Conservation (phyloP, 2,329 filamentous ascomycete genomes). For the Pseudogymnoascus sp. region DNA sequence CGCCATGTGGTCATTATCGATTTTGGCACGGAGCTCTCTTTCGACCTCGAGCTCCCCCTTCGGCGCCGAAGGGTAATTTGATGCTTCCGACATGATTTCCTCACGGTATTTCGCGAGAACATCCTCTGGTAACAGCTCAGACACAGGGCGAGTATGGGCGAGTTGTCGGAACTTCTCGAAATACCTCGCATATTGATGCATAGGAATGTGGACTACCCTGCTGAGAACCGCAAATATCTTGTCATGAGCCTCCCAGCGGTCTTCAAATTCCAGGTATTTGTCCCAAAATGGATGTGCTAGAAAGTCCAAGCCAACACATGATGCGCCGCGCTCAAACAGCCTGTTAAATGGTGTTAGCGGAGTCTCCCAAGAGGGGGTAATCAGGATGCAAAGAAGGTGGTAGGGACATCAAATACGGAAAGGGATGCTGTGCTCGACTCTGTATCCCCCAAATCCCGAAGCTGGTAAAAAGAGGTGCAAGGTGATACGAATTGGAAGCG, state of each 20-base stretch:
- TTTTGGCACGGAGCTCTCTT: constrained; percentile 67
- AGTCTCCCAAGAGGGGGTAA: constrained; percentile 9
- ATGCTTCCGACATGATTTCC: constrained; percentile 61
- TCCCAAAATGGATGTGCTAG: constrained; percentile 96
- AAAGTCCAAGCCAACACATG: constrained; percentile 83
- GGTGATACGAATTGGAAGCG: constrained; percentile 34
- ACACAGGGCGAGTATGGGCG: constrained; percentile 61
- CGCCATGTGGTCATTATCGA: constrained; percentile 74
- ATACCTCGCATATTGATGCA: constrained; percentile 93
- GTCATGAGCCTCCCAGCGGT: constrained; percentile 74
- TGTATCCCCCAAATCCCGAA: constrained; percentile 40
- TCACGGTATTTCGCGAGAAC: constrained; percentile 58
- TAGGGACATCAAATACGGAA: constrained; percentile 54
- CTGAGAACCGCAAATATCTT: constrained; percentile 76
- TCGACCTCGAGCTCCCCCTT: constrained; percentile 73
- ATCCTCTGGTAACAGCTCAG: constrained; percentile 62
- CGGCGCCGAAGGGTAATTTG: constrained; percentile 41
- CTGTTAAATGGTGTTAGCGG: constrained; percentile 38
- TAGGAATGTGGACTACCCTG: constrained; percentile 78
- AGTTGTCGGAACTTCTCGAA: constrained; percentile 82
- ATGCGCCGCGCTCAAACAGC: constrained; percentile 83
- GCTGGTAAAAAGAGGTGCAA: constrained; percentile 31
- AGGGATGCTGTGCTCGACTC: constrained; percentile 44
- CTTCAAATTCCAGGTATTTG: constrained; percentile 96
- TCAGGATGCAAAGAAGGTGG: constrained; percentile 29